Conservation (phyloP, 2,329 filamentous ascomycete genomes). For the Pestalotiopsis sp. region DNA sequence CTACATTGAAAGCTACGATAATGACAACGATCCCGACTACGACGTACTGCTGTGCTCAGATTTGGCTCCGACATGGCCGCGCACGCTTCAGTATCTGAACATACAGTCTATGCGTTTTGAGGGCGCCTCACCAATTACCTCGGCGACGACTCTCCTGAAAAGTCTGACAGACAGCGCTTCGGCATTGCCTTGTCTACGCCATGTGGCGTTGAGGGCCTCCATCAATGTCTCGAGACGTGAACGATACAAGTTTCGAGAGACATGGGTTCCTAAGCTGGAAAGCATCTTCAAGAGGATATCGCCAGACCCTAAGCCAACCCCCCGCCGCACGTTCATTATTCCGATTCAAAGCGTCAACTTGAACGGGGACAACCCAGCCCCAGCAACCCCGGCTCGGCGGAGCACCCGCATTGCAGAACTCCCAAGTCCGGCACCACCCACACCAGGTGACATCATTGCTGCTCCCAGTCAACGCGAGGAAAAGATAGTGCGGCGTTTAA, state of each 20-base stretch:
- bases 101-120: slow-evolving; percentile 75
- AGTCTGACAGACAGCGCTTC: slow-evolving; percentile 76
- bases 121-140: slow-evolving; percentile 46
- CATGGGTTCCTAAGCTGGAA: slow-evolving; percentile 74
- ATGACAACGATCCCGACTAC: slow-evolving; percentile 75
- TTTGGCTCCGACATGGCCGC: slow-evolving; percentile 79
- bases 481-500: slow-evolving; percentile 18
- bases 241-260: slow-evolving; percentile 75
- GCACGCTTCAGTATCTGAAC: slow-evolving; percentile 70
- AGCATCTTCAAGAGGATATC: slow-evolving; percentile 55
- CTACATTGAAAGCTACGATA: slow-evolving; percentile 63
- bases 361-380: slow-evolving; percentile 8
- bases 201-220: slow-evolving; percentile 74
- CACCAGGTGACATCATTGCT: slow-evolving; percentile 19
- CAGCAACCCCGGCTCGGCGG: slow-evolving; percentile 22
- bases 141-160: slow-evolving; percentile 76
- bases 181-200: slow-evolving; percentile 67
- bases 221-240: slow-evolving; percentile 82
- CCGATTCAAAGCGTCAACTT: not conserved
- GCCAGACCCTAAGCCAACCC: slow-evolving; percentile 19
- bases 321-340: not conserved
- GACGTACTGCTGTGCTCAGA: slow-evolving; percentile 64
- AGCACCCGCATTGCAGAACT: slow-evolving; percentile 30
- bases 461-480: slow-evolving; percentile 15
- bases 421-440: slow-evolving; percentile 5